Evolutionary conservation across 768 basidiomycete genomes (phyloP), one percentile per base, ranked within the genome.

Genomic region (Phlebiopsis flavidoalba): DNA sequence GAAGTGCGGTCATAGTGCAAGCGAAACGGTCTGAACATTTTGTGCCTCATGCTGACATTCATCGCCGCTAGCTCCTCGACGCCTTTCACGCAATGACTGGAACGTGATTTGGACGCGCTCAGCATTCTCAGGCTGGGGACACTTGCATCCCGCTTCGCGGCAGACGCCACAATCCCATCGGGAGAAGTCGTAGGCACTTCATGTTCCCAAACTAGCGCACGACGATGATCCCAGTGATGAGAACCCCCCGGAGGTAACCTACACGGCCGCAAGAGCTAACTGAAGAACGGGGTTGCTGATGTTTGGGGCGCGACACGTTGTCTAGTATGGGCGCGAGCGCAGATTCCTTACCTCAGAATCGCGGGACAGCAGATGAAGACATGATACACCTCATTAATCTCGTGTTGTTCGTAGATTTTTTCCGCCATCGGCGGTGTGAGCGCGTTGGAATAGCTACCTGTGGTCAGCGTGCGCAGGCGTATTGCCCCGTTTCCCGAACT

Each of bases 111-210:
- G 26, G 26, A 31, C 6, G 26, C 26, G 26, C 26, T 31, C 26
- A 31, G 26, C 53, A 36, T 36, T 53, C 7, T 35, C n/a, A n/a
- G n/a, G n/a, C n/a, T n/a, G n/a, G 31, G 52, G 52, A 35, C 15
- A 12, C 37, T 43, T 11, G 37, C 4, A 37, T 17, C 37, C 17
- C 40, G 40, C 40, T 43, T 43, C 40, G 40, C 40, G 40, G 40
- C 11, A 43, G 40, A 55, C 54, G 54, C 54, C 54, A 55, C 54
- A 45, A 55, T 21, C 35, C 54, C 37, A 7, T 15, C 54, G 54
- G 54, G 54, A 55, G 54, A 55, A 55, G 54, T 21, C n/a, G 19
- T 21, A 19, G 19, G 19, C 40, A 17, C 2, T 43, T 31, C 26
- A 31, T 2, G 26, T 31, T 31, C 26, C 26, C 26, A 31, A 17